Evolutionary conservation across 345 rosid genomes (phyloP), one percentile per base, ranked within the genome.

Genomic region (Excoecaria cochinchinensis): DNA sequence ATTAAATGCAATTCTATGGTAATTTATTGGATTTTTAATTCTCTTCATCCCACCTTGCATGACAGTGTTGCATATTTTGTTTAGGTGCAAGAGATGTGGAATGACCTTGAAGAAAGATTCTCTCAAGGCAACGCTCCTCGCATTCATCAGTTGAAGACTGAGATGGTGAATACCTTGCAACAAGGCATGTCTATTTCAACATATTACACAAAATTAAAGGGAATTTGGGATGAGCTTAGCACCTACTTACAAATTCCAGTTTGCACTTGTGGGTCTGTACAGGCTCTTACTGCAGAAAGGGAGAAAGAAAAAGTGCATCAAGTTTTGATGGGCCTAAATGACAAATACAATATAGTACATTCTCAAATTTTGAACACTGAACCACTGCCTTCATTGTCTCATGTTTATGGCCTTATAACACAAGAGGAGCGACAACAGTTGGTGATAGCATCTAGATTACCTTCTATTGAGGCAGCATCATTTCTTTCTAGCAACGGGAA

Each of bases 111-210:
- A 52, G 22, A 51, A 16, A 0, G 22, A 22, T 51, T 69, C 25
- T 69, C 42, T 47, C 4, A 69, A 69, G 70, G 70, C 6, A 67
- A 67, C 44, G 70, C 70, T 11, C 52, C 53, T 44, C 36, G 16
- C 4, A 21, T 67, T 44, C 53, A 67, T 44, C 31, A 46, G 12
- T 4, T 67, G 19, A 67, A 67, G 22, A 2, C 47, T 44, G 5
- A 44, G 38, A 67, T 44, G 24, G 9, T 12, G 38, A 42, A 8
- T 21, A 44, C 3, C n/a, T 39, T 36, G 6, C 39, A 59, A 59
- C 39, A 59, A 59, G 38, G 31, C 12, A 59, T 59, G 64, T 8
- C 64, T 22, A 8, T 59, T 59, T 7, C 39, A 4, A 21, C 15
- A 4, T 24, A 59, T 14, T 59, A 59, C 9, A 59, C 63, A 13